phyloP scores from a whole-genome alignment of 768 basidiomycete genomes.

The Mycena chlorophos region DNA sequence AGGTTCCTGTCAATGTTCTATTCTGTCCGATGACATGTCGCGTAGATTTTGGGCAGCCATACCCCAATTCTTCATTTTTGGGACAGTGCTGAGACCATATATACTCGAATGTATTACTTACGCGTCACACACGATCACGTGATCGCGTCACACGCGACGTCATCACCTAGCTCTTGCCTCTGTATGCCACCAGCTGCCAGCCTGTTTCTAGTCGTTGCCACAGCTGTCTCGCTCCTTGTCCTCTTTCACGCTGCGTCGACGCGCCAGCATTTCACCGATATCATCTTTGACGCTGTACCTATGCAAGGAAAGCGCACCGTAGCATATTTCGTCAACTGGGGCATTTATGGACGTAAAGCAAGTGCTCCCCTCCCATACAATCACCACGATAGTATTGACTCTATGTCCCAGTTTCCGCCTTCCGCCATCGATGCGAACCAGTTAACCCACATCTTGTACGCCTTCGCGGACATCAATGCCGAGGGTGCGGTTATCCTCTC shows the following conservation, averaged over 20 bases:
- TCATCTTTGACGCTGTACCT: no score
- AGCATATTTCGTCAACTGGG: conserved; percentile 81
- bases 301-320: not conserved
- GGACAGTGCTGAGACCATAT: conserved; percentile 33
- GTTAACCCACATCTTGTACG: conserved; percentile 82
- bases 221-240: no score
- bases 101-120: not conserved
- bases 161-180: no score
- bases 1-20: not conserved
- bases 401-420: no score
- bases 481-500: conserved; percentile 89
- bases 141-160: not conserved
- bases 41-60: conserved; percentile 41
- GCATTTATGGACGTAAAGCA: conserved; percentile 93
- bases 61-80: conserved; percentile 51
- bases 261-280: no score
- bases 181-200: no score
- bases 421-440: conserved; percentile 75
- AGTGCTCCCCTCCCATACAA: no score
- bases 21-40: conserved; percentile 7
- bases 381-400: no score
- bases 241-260: no score
- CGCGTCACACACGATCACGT: no score
- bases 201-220: no score
- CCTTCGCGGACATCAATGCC: conserved; percentile 85